phyloP scores from a whole-genome alignment of 2,329 filamentous ascomycete species.

The Cladosporium sp. region DNA sequence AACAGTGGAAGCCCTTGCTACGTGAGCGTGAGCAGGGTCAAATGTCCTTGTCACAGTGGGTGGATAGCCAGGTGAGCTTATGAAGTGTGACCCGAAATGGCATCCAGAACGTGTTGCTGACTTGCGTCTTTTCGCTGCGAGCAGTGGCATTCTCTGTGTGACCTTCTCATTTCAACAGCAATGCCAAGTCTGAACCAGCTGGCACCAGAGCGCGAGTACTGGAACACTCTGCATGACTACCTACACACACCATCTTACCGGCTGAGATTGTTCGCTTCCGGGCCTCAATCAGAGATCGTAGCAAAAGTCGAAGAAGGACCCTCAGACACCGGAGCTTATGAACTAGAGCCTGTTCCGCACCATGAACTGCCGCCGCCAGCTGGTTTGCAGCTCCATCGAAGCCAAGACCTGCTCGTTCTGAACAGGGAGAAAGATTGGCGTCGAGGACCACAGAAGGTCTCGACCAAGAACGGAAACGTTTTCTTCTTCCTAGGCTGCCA shows the following conservation, averaged over 20 bases:
- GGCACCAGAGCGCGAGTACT: conserved; percentile 8
- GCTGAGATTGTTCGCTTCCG: conserved; percentile 1
- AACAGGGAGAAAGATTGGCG: not conserved
- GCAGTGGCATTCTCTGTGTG: not conserved
- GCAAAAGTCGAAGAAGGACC: not conserved
- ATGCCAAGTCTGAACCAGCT: not conserved
- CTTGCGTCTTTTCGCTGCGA: not conserved
- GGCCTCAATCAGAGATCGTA: not conserved
- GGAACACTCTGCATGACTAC: conserved; percentile 15
- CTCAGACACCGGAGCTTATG: not conserved
- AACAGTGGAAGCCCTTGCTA: conserved; percentile 18
- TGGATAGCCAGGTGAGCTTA: not conserved
- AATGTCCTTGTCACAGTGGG: not conserved
- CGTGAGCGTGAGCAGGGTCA: not conserved
- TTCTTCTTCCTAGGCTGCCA: conserved; percentile 8
- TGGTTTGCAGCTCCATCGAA: not conserved
- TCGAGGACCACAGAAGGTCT: not conserved
- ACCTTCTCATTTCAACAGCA: not conserved
- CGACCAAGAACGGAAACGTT: not conserved
- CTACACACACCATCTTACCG: conserved; percentile 19
- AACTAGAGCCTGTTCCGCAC: not conserved
- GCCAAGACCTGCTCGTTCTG: not conserved
- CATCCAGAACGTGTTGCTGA: not conserved
- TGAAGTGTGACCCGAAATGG: not conserved
- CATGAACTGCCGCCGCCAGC: not conserved